A percentile compares a stretch with the other conserved stretches of the same genome.
Evolutionary conservation across 176 grass and related monocot species (phyloP).

Genomic region (Bromus sterilis): DNA sequence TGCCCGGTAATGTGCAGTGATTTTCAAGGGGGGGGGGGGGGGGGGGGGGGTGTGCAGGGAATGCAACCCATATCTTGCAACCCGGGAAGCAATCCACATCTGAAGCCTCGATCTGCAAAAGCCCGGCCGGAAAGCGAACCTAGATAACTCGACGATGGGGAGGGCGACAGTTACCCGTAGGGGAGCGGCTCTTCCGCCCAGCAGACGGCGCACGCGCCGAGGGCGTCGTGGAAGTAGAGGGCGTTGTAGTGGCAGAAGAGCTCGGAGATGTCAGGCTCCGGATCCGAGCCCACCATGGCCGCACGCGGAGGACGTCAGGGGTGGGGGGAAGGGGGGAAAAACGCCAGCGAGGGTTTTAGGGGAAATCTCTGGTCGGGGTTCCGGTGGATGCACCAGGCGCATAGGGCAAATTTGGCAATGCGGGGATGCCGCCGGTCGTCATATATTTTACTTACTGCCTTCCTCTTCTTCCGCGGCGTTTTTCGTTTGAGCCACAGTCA

Average conservation of each 20-base stretch:
- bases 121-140: background rate
- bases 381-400: background rate
- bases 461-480: background rate
- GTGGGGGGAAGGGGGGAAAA: background rate
- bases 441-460: background rate
- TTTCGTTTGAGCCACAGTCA: background rate
- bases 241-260: slow-evolving; percentile 74
- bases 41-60: too few species aligned
- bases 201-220: slow-evolving; percentile 54
- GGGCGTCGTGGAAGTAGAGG: slow-evolving; percentile 59
- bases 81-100: background rate
- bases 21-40: background rate
- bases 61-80: background rate
- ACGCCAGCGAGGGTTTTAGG: slow-evolving; percentile 33
- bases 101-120: background rate
- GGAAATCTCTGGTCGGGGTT: background rate
- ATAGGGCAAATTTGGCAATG: background rate
- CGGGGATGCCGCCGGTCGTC: background rate
- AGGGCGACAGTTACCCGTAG: background rate
- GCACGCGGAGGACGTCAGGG: background rate
- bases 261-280: slow-evolving; percentile 34
- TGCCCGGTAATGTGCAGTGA: background rate
- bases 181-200: slow-evolving; percentile 38
- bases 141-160: background rate
- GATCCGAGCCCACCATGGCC: slow-evolving; percentile 35